A percentile compares a stretch with the other conserved stretches of the same genome.
Evolutionary conservation across 768 basidiomycete species (phyloP).

Genomic region (Macrolepiota albuminosa): DNA sequence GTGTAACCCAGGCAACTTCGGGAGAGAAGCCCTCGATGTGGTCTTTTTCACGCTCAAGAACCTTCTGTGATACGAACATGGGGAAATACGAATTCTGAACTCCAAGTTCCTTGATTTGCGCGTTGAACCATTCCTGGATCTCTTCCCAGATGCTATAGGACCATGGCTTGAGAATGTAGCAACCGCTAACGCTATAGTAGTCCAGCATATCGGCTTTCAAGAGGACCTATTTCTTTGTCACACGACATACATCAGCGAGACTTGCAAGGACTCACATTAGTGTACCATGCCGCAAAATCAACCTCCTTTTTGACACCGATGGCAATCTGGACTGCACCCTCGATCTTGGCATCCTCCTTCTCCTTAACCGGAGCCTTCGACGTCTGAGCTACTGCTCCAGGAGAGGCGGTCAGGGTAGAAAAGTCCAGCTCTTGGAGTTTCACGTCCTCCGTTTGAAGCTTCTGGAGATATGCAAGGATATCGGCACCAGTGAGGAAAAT

Average conservation of each 20-base stretch:
- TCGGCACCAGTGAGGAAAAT: slow-evolving; percentile 78
- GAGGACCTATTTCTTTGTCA: slow-evolving; percentile 59
- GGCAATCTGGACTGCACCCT: slow-evolving; percentile 87
- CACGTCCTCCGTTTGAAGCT: slow-evolving; percentile 59
- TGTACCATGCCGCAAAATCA: slow-evolving; percentile 94
- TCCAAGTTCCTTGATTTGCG: slow-evolving; percentile 86
- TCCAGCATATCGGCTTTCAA: slow-evolving; percentile 99
- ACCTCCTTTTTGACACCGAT: slow-evolving; percentile 95
- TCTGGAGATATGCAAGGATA: slow-evolving; percentile 65
- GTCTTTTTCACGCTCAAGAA: slow-evolving; percentile 94
- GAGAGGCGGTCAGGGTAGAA: slow-evolving; percentile 39
- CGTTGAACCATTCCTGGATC: slow-evolving; percentile 95
- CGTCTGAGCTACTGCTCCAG: slow-evolving; percentile 33
- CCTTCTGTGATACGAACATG: slow-evolving; percentile 92
- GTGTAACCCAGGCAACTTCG: slow-evolving; percentile 99
- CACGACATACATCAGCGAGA: slow-evolving; percentile 5
- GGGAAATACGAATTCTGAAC: slow-evolving; percentile 99
- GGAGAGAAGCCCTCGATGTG: slow-evolving; percentile 99
- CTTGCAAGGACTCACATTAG: slow-evolving; percentile 52
- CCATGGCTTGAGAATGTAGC: slow-evolving; percentile 98
- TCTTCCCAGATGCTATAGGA: slow-evolving; percentile 96
- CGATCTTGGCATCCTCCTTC: slow-evolving; percentile 76
- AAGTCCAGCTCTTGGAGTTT: slow-evolving; percentile 78
- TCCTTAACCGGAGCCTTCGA: slow-evolving; percentile 42
- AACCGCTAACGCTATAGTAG: slow-evolving; percentile 97